Conservation (phyloP, 2,329 filamentous ascomycete species). For the Alternaria sp. region DNA sequence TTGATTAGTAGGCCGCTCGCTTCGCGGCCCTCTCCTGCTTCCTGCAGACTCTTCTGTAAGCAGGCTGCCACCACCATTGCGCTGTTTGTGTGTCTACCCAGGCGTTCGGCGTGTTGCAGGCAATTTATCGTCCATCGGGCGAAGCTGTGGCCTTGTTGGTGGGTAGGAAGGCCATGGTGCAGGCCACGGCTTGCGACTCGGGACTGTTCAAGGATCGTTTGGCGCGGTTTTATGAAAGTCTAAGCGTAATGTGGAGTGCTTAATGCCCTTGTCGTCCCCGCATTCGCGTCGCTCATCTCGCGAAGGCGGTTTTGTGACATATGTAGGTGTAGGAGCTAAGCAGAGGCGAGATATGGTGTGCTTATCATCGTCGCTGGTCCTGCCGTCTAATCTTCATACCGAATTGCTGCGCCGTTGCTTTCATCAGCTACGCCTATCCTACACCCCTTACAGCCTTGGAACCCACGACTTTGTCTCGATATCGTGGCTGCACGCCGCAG, state of each 20-base stretch:
- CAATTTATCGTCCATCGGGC: conserved; percentile 37
- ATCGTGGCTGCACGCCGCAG: conserved; percentile 45
- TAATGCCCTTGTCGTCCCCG: conserved; percentile 45
- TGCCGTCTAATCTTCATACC: conserved; percentile 17
- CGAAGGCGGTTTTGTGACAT: conserved; percentile 31
- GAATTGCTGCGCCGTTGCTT: conserved; percentile 4
- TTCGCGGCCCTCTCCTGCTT: conserved; percentile 33
- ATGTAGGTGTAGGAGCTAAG: conserved; percentile 27
- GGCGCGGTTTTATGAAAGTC: conserved; percentile 38
- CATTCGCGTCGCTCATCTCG: conserved; percentile 47
- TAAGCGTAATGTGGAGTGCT: conserved; percentile 45
- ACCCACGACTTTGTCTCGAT: conserved; percentile 23
- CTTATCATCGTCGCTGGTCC: conserved; percentile 36
- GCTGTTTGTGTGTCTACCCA: conserved; percentile 15
- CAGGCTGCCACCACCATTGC: conserved; percentile 27
- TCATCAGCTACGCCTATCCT: conserved; percentile 10
- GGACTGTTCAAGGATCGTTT: conserved; percentile 37
- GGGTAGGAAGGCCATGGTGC: conserved; percentile 36
- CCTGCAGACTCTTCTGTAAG: conserved; percentile 42
- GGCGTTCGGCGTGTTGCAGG: conserved; percentile 34
- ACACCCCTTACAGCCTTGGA: conserved; percentile 15
- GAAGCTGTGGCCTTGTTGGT: conserved; percentile 19
- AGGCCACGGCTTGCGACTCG: conserved; percentile 29
- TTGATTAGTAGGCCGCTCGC: conserved; percentile 24
- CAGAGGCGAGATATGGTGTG: conserved; percentile 31